phyloP scores from a whole-genome alignment of 2,329 filamentous ascomycete genomes.

The Paradendryphiella salina region DNA sequence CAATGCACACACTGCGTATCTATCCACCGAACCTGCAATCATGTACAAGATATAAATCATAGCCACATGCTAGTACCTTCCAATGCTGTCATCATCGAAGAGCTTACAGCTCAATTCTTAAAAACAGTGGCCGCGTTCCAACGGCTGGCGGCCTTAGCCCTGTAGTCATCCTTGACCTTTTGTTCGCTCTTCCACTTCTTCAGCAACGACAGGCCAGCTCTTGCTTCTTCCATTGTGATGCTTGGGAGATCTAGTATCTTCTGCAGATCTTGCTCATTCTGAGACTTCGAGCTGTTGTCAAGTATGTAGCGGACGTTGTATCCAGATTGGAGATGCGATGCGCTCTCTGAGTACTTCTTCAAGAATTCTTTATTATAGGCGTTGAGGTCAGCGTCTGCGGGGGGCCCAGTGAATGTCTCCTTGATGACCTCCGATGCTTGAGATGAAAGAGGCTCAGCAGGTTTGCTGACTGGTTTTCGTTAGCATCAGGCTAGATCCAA shows the following conservation, averaged over 20 bases:
- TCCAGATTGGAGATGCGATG: constrained; percentile 65
- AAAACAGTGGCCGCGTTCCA: constrained; percentile 49
- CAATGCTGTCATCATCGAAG: neutral
- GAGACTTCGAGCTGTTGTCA: constrained; percentile 58
- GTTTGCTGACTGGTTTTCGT: constrained; percentile 31
- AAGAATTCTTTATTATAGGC: constrained; percentile 70
- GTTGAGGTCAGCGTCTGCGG: constrained; percentile 60
- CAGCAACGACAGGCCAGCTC: constrained; percentile 57
- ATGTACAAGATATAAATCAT: constrained; percentile 6
- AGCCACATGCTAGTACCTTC: neutral
- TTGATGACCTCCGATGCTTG: constrained; percentile 72
- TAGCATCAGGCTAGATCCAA: constrained; percentile 4
- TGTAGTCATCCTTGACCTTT: constrained; percentile 56
- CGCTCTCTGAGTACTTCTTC: constrained; percentile 63
- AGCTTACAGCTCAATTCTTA: constrained; percentile 18
- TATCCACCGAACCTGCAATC: constrained; percentile 5
- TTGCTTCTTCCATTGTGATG: constrained; percentile 61
- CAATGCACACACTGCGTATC: constrained; percentile 8
- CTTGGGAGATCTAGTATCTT: constrained; percentile 58
- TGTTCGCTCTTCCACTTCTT: constrained; percentile 56
- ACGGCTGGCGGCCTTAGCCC: constrained; percentile 43
- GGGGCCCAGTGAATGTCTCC: constrained; percentile 65
- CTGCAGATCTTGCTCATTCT: constrained; percentile 66
- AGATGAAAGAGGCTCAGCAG: constrained; percentile 60
- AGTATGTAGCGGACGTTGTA: constrained; percentile 64